phyloP scores from a whole-genome alignment of 352 stramenopile species.

The Globisporangium ultimum region DNA sequence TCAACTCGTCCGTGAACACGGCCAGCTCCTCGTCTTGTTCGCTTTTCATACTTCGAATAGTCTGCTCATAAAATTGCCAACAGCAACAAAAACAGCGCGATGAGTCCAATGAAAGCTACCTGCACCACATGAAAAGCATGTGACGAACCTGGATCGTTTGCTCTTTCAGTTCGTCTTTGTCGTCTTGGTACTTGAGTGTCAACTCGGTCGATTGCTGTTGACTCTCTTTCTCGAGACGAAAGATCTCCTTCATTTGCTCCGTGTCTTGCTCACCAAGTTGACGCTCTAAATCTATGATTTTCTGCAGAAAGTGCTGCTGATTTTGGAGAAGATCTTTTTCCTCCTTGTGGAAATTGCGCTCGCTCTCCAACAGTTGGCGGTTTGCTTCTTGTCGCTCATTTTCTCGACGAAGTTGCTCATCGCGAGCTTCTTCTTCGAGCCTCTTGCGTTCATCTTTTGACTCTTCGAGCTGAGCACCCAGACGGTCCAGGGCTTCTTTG shows the following conservation, averaged over 20 bases:
- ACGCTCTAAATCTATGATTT: conserved; percentile 59
- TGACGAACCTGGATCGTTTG: conserved; percentile 40
- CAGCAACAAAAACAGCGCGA: not conserved
- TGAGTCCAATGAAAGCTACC: not conserved
- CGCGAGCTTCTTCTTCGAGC: conserved; percentile 34
- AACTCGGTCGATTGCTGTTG: conserved; percentile 41
- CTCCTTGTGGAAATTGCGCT: conserved; percentile 66
- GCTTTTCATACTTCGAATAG: conserved; percentile 55
- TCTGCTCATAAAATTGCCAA: conserved; percentile 17
- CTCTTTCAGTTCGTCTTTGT: conserved; percentile 63
- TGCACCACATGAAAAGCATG: not conserved
- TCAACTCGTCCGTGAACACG: conserved; percentile 42
- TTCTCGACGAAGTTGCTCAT: conserved; percentile 39
- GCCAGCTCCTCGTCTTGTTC: conserved; percentile 56
- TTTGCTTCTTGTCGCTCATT: conserved; percentile 46
- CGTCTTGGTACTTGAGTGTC: conserved; percentile 40
- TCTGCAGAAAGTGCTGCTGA: conserved; percentile 59
- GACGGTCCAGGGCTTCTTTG: conserved; percentile 49
- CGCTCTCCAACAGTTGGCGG: conserved; percentile 53
- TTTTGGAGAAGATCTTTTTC: conserved; percentile 60
- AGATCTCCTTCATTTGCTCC: conserved; percentile 62
- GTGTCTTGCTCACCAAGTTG: conserved; percentile 62
- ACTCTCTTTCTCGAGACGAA: conserved; percentile 53
- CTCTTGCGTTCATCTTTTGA: conserved; percentile 52
- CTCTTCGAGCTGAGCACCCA: conserved; percentile 51